phyloP scores from a whole-genome alignment of 768 basidiomycete species.

The Boletus sp. region DNA sequence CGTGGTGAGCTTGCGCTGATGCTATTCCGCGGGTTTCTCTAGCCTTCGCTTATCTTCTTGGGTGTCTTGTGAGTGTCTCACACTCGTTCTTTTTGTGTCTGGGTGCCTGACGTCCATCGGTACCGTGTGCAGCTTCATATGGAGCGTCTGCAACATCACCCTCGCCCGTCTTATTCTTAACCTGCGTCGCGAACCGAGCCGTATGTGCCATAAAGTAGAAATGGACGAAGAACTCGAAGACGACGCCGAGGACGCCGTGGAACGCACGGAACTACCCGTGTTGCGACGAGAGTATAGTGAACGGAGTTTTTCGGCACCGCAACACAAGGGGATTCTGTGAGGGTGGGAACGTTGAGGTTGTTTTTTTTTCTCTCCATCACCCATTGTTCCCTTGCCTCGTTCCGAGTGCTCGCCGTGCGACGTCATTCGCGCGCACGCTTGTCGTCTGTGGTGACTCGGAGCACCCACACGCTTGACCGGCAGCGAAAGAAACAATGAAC shows the following conservation, averaged over 20 bases:
- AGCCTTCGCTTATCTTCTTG: slow-evolving; percentile 21
- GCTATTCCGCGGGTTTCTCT: not conserved
- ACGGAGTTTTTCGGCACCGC: not conserved
- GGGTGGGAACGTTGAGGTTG: too few species aligned
- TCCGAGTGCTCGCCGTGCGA: too few species aligned
- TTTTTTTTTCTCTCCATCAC: too few species aligned
- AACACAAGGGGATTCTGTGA: not conserved
- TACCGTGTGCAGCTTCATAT: slow-evolving; percentile 30
- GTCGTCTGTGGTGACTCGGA: too few species aligned
- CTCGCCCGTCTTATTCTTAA: slow-evolving; percentile 36
- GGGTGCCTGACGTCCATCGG: not conserved
- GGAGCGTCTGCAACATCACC: slow-evolving; percentile 35
- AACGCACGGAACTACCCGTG: slow-evolving; percentile 6
- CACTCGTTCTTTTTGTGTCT: not conserved
- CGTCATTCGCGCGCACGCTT: too few species aligned
- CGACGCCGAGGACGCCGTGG: not conserved
- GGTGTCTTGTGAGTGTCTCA: slow-evolving; percentile 20
- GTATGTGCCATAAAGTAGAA: not conserved
- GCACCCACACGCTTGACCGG: too few species aligned
- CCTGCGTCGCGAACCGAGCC: slow-evolving; percentile 22
- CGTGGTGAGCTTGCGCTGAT: not conserved
- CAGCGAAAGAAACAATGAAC: not conserved
- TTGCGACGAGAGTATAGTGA: not conserved
- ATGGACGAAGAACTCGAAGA: not conserved
- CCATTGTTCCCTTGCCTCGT: too few species aligned